phyloP scores from a whole-genome alignment of 1,139 yeast species.

The Ogataea hybrid region DNA sequence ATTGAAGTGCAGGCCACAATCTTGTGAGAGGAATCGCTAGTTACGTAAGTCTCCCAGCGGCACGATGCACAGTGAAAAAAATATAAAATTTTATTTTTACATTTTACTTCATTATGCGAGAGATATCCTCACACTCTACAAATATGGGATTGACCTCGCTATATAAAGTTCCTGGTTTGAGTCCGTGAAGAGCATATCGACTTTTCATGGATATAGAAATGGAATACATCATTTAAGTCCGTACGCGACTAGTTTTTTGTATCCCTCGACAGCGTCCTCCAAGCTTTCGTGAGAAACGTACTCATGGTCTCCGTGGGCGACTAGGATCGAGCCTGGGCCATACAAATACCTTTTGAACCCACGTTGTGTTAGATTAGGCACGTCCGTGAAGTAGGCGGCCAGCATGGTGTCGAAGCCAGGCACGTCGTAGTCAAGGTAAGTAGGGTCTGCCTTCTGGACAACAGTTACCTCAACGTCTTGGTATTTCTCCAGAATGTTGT shows the following conservation, averaged over 20 bases:
- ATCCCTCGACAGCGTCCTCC: slow-evolving; percentile 54
- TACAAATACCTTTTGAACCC: slow-evolving; percentile 49
- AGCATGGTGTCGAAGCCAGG: slow-evolving; percentile 58
- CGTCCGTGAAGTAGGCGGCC: slow-evolving; percentile 63
- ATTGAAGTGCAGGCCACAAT: too few relatives aligned
- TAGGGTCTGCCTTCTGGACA: slow-evolving; percentile 37
- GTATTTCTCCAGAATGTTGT: slow-evolving; percentile 34
- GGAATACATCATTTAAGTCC: slow-evolving; percentile 36
- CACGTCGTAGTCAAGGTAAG: slow-evolving; percentile 53
- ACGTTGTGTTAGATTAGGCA: slow-evolving; percentile 49
- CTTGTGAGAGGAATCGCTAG: too few relatives aligned
- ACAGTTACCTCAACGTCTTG: slow-evolving; percentile 11
- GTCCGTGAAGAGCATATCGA: slow-evolving; percentile 40
- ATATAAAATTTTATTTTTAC: too few relatives aligned
- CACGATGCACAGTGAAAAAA: background rate
- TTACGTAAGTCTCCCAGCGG: too few relatives aligned
- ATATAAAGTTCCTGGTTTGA: slow-evolving; percentile 53
- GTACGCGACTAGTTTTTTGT: slow-evolving; percentile 43
- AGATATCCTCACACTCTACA: slow-evolving; percentile 8
- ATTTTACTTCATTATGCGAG: slow-evolving; percentile 3
- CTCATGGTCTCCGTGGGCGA: slow-evolving; percentile 66
- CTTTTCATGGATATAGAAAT: slow-evolving; percentile 54
- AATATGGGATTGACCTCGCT: slow-evolving; percentile 31
- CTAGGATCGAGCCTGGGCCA: slow-evolving; percentile 68
- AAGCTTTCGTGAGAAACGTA: slow-evolving; percentile 51